Base-by-base conservation (phyloP, 2,329 filamentous ascomycete species). In the Ascochyta lentis region DNA sequence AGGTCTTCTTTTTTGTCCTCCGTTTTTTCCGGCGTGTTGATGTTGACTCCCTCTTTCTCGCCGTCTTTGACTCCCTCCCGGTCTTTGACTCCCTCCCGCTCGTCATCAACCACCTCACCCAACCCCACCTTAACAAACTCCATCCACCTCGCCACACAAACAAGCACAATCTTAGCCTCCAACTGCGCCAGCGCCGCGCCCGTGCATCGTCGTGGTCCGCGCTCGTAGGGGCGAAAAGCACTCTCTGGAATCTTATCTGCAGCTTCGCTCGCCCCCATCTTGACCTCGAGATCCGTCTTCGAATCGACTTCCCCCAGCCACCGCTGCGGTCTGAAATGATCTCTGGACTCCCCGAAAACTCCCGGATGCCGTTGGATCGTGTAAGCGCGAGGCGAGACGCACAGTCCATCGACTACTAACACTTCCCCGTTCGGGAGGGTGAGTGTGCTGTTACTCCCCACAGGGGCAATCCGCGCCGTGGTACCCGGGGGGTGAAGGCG, bases 111-210 rank as follows among this genome's bases (percentile, higher is more conserved):
- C 39, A 63, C 12, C 49, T 58, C 58, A 2, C 60, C 78, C 2
- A 75, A 71, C 16, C 60, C 60, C 22, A 44, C 29, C 45, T 63
- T 61, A 2, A 56, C 46, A 23, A 85, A 76, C 13, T 83, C 79
- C 47, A 83, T 81, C 23, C 76, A 74, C 47, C 81, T 65, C 5
- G 80, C 65, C 1, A 79, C 78, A 67, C 81, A 79, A 1, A 77
- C 81, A 24, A 85, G 68, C 9, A 83, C 74, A 60, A 81, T 74
- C 60, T 78, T 79, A 1, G 79, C 65, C 69, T 86, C 83, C 9
- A 82, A 65, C 63, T 79, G 77, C 4, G 79, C 83, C 33, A 85
- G 74, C 64, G 84, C 82, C 66, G 83, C 81, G 0, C 83, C 83
- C 22, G 84, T 81, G 62, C 84, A 87, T 46, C 81, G 80, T 8